Evolutionary conservation across 495 filamentous ascomycete species (phyloP).

Genomic region (Penicillium samsonianum): DNA sequence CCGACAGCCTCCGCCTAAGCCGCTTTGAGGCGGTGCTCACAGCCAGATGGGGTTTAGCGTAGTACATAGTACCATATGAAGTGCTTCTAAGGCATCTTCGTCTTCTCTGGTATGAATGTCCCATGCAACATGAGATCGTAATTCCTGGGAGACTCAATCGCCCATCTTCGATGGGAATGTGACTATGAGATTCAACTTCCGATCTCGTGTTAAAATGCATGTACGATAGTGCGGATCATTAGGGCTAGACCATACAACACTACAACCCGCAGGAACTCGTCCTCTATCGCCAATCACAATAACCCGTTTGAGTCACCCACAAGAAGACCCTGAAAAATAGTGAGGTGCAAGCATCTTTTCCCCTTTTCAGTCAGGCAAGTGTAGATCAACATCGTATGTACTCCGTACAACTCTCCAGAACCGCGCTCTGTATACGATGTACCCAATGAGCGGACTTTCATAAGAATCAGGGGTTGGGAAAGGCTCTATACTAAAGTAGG

Average conservation of each 20-base stretch:
- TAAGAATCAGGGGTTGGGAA: slow-evolving; percentile 4
- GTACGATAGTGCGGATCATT: not conserved
- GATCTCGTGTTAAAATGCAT: not conserved
- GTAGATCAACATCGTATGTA: slow-evolving; percentile 7
- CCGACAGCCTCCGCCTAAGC: slow-evolving; percentile 37
- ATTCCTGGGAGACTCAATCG: not conserved
- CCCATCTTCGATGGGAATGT: not conserved
- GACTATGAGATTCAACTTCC: not conserved
- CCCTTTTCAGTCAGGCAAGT: not conserved
- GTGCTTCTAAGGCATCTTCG: not conserved
- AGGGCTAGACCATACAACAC: not conserved
- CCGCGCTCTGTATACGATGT: not conserved
- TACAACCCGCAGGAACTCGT: not conserved
- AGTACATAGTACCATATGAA: no score
- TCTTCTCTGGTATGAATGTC: slow-evolving; percentile 22
- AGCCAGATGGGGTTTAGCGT: slow-evolving; percentile 7
- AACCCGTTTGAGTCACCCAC: not conserved
- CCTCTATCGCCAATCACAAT: not conserved
- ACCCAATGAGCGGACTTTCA: not conserved
- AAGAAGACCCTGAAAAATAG: not conserved
- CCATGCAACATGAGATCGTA: slow-evolving; percentile 1
- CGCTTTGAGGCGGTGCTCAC: slow-evolving; percentile 14
- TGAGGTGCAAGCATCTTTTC: not conserved
- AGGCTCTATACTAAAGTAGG: not conserved
- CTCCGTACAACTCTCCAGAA: not conserved